Conservation (phyloP, 2,329 filamentous ascomycete species). For the Xylariaceae sp. region DNA sequence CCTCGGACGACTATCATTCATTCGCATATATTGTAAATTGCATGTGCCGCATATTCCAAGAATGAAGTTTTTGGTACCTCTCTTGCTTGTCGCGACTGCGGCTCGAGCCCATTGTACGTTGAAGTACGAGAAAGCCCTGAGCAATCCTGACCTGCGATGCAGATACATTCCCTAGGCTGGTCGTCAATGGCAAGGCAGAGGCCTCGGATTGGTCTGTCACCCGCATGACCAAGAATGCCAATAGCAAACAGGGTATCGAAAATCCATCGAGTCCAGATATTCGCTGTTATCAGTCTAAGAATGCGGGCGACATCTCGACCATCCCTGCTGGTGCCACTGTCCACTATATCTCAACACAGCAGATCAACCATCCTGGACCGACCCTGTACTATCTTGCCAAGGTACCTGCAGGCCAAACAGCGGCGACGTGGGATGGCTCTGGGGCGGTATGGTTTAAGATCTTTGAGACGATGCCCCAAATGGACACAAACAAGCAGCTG, state of each 20-base stretch:
- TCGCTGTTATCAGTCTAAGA: slow-evolving; percentile 31
- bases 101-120: slow-evolving; percentile 36
- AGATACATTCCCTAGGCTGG: slow-evolving; percentile 35
- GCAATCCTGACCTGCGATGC: neutral
- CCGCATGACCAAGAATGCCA: slow-evolving; percentile 32
- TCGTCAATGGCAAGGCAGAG: slow-evolving; percentile 27
- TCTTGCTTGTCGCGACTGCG: slow-evolving; percentile 22
- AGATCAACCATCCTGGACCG: slow-evolving; percentile 35
- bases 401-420: slow-evolving; percentile 28
- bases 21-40: no score
- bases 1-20: no score
- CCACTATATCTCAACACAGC: slow-evolving; percentile 32
- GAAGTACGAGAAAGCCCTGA: no score
- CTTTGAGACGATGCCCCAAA: slow-evolving; percentile 35
- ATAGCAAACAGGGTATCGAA: slow-evolving; percentile 31
- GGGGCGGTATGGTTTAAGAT: slow-evolving; percentile 36
- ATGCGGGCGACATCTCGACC: slow-evolving; percentile 22
- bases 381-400: slow-evolving; percentile 36
- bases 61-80: slow-evolving; percentile 20
- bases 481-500: slow-evolving; percentile 41
- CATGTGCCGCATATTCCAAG: slow-evolving; percentile 1
- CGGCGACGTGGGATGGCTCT: slow-evolving; percentile 31
- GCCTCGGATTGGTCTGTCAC: slow-evolving; percentile 31
- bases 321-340: slow-evolving; percentile 30
- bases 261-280: slow-evolving; percentile 28